Evolutionary conservation across 2,329 filamentous ascomycete genomes (phyloP).

Genomic region (Colletotrichum nymphaeae): DNA sequence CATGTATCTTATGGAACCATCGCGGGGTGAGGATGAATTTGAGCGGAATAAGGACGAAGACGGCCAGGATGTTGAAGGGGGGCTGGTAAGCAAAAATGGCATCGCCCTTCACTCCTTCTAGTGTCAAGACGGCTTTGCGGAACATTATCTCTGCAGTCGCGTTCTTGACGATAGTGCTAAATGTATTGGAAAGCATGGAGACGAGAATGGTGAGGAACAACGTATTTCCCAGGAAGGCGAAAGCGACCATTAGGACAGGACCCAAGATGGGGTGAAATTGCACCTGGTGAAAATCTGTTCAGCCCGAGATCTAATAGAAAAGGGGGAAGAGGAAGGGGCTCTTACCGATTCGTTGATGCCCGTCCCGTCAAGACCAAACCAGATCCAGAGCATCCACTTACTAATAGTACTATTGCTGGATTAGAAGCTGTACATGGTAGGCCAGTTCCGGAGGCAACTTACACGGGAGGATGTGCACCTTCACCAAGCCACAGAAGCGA

Average conservation of each 20-base stretch:
- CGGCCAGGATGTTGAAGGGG: conserved; percentile 84
- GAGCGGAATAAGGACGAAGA: conserved; percentile 79
- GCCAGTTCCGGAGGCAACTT: conserved; percentile 39
- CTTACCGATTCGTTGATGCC: conserved; percentile 68
- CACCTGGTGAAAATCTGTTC: conserved; percentile 50
- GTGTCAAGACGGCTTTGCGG: conserved; percentile 81
- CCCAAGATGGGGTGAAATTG: conserved; percentile 86
- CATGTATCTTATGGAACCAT: conserved; percentile 93
- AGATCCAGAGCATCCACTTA: conserved; percentile 95
- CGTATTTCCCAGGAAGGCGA: conserved; percentile 88
- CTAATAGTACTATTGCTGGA: conserved; percentile 68
- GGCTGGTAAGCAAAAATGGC: conserved; percentile 86
- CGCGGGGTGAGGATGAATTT: conserved; percentile 82
- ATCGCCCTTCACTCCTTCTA: conserved; percentile 88
- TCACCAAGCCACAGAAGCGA: conserved; percentile 83
- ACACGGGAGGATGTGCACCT: conserved; percentile 69
- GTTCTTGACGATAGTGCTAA: conserved; percentile 80
- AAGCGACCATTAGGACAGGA: conserved; percentile 83
- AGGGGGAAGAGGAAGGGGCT: background rate
- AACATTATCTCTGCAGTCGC: conserved; percentile 88
- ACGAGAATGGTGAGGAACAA: conserved; percentile 91
- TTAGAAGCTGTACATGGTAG: background rate
- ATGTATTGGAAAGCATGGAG: conserved; percentile 87
- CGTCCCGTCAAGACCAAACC: conserved; percentile 85
- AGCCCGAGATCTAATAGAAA: conserved; percentile 16